Conservation (phyloP, 139 green algal genomes). For the Asterochloris sp. region DNA sequence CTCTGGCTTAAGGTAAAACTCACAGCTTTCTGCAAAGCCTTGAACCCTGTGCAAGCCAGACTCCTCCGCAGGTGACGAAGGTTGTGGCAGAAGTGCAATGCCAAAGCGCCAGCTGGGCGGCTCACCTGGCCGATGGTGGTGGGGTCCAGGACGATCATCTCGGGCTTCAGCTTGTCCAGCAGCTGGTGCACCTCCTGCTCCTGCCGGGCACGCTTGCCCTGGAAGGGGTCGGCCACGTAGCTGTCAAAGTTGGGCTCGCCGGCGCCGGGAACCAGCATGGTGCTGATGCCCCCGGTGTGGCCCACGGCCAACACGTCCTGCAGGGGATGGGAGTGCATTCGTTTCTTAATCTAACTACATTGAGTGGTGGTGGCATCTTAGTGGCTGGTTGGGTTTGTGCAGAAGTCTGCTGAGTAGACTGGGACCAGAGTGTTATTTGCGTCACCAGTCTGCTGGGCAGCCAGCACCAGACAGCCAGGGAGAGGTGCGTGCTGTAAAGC, state of each 20-base stretch:
- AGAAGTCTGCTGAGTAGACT: no score
- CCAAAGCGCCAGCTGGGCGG: not conserved
- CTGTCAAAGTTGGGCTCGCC: constrained; percentile 98
- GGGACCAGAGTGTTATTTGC: no score
- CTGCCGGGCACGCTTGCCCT: constrained; percentile 60
- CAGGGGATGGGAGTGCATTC: not conserved
- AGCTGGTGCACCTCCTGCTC: constrained; percentile 89
- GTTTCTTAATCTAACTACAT: no score
- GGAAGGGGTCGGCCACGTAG: constrained; percentile 19
- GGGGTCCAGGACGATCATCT: constrained; percentile 95
- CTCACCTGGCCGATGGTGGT: constrained; percentile 66
- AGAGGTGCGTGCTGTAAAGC: no score
- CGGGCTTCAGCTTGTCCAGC: constrained; percentile 96
- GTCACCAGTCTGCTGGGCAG: no score
- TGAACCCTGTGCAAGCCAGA: not conserved
- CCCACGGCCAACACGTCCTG: constrained; percentile 85
- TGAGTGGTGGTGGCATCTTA: no score
- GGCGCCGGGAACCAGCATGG: constrained; percentile 88
- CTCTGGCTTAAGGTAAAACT: not conserved
- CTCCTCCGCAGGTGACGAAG: not conserved
- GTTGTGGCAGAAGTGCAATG: not conserved
- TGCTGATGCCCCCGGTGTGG: constrained; percentile 59
- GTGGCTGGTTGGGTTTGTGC: no score
- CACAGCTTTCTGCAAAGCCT: not conserved
- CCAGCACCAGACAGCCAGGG: no score